Conservation (phyloP, 345 rosid genomes). For the Gossypium thurberi region DNA sequence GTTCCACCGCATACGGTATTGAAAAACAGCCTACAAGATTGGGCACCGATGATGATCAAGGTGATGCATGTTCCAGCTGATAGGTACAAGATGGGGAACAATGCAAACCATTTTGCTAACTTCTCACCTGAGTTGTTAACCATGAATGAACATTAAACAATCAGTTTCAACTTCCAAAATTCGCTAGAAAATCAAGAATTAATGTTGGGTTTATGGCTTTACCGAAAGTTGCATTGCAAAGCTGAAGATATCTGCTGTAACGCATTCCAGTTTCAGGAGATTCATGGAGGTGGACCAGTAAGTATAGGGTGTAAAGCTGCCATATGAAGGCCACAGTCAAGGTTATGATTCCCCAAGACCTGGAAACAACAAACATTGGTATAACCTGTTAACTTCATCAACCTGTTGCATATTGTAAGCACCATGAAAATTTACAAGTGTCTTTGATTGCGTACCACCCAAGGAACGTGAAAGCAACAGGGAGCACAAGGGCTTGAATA, state of each 20-base stretch:
- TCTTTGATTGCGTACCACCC: constrained; percentile 51
- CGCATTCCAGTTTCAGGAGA: constrained; percentile 43
- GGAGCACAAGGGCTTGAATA: constrained; percentile 78
- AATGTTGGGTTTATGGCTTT: background rate
- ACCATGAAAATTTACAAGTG: background rate
- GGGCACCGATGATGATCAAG: constrained; percentile 50
- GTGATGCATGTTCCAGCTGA: constrained; percentile 61
- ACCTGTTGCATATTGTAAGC: too few relatives aligned
- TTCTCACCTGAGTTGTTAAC: constrained; percentile 33
- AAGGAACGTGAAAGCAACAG: constrained; percentile 72
- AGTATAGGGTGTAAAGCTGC: constrained; percentile 70
- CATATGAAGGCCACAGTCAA: constrained; percentile 58
- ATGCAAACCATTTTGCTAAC: constrained; percentile 39
- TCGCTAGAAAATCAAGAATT: background rate
- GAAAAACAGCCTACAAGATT: constrained; percentile 27
- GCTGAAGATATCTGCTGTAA: constrained; percentile 64
- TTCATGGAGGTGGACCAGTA: constrained; percentile 83
- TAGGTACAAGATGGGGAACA: constrained; percentile 54
- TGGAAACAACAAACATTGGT: constrained; percentile 12
- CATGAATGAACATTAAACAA: background rate
- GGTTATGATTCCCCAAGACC: constrained; percentile 68
- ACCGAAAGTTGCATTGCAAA: constrained; percentile 60
- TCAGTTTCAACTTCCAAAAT: background rate
- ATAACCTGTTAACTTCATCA: too few relatives aligned
- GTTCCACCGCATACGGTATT: constrained; percentile 26